phyloP scores from a whole-genome alignment of 2,329 filamentous ascomycete genomes.

The Aspergillus sp. region DNA sequence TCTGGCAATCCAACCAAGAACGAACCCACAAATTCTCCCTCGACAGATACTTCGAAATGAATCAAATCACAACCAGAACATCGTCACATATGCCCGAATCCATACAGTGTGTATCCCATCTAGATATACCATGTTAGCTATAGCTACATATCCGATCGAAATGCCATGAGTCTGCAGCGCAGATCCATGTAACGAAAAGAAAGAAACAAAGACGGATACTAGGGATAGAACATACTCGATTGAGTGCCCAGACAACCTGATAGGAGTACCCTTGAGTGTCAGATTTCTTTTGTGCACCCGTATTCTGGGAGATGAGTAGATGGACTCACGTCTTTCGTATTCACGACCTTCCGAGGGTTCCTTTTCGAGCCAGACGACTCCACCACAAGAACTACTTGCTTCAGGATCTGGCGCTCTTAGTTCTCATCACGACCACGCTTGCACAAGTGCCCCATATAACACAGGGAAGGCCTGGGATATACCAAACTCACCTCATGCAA shows the following conservation, averaged over 20 bases:
- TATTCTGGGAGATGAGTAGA: too few species aligned
- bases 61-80: neutral
- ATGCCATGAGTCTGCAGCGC: neutral
- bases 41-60: too few species aligned
- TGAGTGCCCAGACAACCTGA: slow-evolving; percentile 17
- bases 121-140: slow-evolving; percentile 1
- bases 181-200: too few species aligned
- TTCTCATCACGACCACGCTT: too few species aligned
- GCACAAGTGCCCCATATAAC: too few species aligned
- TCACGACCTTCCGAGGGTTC: slow-evolving; percentile 14
- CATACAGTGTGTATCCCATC: slow-evolving; percentile 19
- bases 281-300: neutral
- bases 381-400: slow-evolving; percentile 21
- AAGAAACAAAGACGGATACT: too few species aligned
- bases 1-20: too few species aligned
- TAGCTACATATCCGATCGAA: neutral
- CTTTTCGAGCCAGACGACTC: slow-evolving; percentile 14
- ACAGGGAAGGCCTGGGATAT: neutral
- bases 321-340: slow-evolving; percentile 17
- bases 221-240: slow-evolving; percentile 9
- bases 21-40: too few species aligned
- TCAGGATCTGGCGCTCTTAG: slow-evolving; percentile 22
- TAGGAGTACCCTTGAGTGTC: neutral
- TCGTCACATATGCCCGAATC: slow-evolving; percentile 2
- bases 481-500: slow-evolving; percentile 23